Evolutionary conservation across 257 asterid species (phyloP).

Genomic region (Leonotis leonurus): DNA sequence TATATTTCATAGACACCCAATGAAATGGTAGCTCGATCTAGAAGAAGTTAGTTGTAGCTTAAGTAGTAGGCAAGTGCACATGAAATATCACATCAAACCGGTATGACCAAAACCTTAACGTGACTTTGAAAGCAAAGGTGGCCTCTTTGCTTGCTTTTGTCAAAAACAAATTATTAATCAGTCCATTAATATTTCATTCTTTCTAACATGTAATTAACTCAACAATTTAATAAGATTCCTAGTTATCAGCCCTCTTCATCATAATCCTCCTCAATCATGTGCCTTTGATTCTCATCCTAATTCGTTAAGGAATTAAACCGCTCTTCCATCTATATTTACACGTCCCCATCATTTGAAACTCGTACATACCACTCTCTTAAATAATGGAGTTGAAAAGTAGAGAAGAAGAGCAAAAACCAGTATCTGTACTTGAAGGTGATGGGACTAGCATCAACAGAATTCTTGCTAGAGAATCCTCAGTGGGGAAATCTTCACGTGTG

Average conservation of each 20-base stretch:
- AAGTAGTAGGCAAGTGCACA: slow-evolving; percentile 33
- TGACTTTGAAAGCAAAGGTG: slow-evolving; percentile 39
- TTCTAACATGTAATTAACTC: background rate
- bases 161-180: slow-evolving; percentile 22
- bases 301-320: slow-evolving; percentile 24
- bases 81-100: slow-evolving; percentile 20
- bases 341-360: background rate
- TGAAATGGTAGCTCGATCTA: background rate
- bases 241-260: slow-evolving; percentile 19
- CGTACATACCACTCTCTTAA: background rate
- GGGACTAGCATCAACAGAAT: slow-evolving; percentile 33
- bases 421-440: slow-evolving; percentile 42
- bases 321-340: slow-evolving; percentile 14
- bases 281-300: slow-evolving; percentile 34
- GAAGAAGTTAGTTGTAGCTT: slow-evolving; percentile 22
- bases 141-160: slow-evolving; percentile 45
- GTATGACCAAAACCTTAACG: slow-evolving; percentile 35
- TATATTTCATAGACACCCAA: too few species aligned
- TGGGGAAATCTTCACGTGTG: slow-evolving; percentile 48
- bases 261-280: slow-evolving; percentile 38
- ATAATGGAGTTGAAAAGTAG: slow-evolving; percentile 18
- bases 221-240: background rate
- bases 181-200: slow-evolving; percentile 13
- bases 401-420: slow-evolving; percentile 10
- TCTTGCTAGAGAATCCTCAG: slow-evolving; percentile 41